These are phyloP conservation scores for Wallacemonas rigidus DNA, from an alignment of 208 protist species.

Conservation along the genomic window DNA sequence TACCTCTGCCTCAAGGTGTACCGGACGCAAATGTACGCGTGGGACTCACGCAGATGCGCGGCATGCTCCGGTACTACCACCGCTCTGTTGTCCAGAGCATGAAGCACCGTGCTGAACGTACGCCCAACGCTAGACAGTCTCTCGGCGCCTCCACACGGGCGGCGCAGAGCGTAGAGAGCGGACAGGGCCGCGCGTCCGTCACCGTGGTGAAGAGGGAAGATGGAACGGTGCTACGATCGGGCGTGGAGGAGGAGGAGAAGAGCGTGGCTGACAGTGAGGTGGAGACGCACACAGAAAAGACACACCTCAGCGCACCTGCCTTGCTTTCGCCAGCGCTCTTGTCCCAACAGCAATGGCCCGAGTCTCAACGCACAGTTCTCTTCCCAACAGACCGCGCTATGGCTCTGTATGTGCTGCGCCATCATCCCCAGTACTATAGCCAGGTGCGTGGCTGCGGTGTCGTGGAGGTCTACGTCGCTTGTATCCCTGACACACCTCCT, in stretches of 20 bases:
- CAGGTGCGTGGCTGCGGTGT: constrained; percentile 62
- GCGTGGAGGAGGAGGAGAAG: no score
- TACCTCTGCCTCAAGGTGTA: constrained; percentile 39
- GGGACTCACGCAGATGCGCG: constrained; percentile 33
- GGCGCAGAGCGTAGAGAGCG: no score
- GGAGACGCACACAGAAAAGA: no score
- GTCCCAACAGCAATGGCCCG: constrained; percentile 3
- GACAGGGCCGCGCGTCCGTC: no score
- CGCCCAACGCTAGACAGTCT: no score
- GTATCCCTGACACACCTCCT: background rate
- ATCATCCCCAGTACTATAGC: constrained; percentile 70
- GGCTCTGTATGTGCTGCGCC: constrained; percentile 54
- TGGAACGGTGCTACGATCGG: no score
- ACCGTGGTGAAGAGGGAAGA: no score
- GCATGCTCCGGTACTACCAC: constrained; percentile 66
- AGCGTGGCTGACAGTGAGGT: no score
- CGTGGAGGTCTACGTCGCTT: constrained; percentile 49
- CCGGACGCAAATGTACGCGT: constrained; percentile 24
- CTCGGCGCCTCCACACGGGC: no score
- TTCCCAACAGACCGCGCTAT: constrained; percentile 51
- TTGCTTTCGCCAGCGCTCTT: background rate
- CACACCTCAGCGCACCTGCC: no score
- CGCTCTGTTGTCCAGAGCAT: constrained; percentile 18
- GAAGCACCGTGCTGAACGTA: background rate
- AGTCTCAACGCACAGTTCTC: constrained; percentile 35